Conservation (phyloP, 768 basidiomycete genomes). For the Paxillus rubicundulus region DNA sequence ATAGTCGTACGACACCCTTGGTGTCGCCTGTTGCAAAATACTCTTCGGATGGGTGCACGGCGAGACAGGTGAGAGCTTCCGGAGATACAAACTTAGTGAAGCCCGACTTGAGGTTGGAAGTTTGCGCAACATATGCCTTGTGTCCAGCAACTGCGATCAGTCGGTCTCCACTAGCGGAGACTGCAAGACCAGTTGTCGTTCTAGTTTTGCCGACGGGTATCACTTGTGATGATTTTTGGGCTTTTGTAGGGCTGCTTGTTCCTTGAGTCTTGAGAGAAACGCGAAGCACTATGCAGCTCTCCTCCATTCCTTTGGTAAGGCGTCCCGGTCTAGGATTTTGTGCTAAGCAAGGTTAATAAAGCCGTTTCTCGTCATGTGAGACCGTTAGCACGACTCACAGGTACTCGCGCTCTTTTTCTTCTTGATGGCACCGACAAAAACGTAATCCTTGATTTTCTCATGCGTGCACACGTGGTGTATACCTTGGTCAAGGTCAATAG, state of each 20-base stretch:
- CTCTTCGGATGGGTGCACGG: constrained; percentile 86
- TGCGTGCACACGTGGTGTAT: constrained; percentile 74
- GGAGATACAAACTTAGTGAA: constrained; percentile 84
- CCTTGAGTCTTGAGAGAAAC: constrained; percentile 51
- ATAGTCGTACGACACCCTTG: constrained; percentile 80
- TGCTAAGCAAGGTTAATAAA: constrained; percentile 10
- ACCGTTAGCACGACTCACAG: constrained; percentile 10
- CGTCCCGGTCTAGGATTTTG: constrained; percentile 1
- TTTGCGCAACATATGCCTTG: constrained; percentile 73
- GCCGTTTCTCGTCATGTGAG: background rate
- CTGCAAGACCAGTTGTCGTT: constrained; percentile 56
- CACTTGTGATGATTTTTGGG: constrained; percentile 48
- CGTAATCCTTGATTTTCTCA: constrained; percentile 58
- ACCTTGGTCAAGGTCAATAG: constrained; percentile 65
- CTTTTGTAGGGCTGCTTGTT: constrained; percentile 40
- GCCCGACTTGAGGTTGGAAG: constrained; percentile 54
- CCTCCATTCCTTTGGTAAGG: constrained; percentile 36
- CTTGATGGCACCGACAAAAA: constrained; percentile 69
- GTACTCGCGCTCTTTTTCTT: constrained; percentile 36
- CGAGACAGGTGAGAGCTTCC: constrained; percentile 77
- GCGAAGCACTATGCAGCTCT: constrained; percentile 49
- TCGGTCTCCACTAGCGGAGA: constrained; percentile 78
- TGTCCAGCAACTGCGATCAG: constrained; percentile 72
- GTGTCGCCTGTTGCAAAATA: constrained; percentile 95
- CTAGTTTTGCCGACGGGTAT: constrained; percentile 65